These are phyloP conservation scores for Pontederia paniculata DNA, from an alignment of 176 grass and related monocot species.

Conservation along the genomic window DNA sequence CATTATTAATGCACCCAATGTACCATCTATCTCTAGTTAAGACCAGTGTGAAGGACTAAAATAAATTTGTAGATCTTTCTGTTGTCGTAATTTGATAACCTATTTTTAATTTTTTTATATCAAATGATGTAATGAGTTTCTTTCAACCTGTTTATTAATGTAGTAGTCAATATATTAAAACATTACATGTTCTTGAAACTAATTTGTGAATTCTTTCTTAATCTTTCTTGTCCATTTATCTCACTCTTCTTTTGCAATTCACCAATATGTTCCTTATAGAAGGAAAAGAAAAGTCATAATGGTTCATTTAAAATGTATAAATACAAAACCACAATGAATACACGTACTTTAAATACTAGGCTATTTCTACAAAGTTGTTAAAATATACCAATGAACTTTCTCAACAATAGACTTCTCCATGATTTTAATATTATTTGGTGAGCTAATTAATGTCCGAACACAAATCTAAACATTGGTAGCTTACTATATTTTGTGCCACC, in stretches of 20 bases:
- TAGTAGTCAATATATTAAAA: not conserved
- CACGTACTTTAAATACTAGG: no score
- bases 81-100: not conserved
- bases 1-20: not conserved
- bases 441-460: not conserved
- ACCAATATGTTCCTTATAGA: not conserved
- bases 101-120: no score
- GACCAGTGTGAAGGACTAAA: not conserved
- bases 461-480: not conserved
- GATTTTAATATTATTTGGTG: not conserved
- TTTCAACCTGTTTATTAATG: not conserved
- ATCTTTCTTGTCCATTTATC: not conserved
- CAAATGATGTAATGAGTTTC: not conserved
- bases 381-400: not conserved
- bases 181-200: not conserved
- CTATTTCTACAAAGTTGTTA: not conserved
- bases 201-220: not conserved
- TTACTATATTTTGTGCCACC: not conserved
- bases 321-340: not conserved
- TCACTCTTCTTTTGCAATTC: not conserved
- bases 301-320: not conserved
- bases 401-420: not conserved
- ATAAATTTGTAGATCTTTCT: not conserved
- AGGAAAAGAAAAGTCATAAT: not conserved
- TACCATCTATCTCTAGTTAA: not conserved